These are phyloP conservation scores for Cornus florida DNA, from an alignment of 148 eudicot species.

Conservation along the genomic window DNA sequence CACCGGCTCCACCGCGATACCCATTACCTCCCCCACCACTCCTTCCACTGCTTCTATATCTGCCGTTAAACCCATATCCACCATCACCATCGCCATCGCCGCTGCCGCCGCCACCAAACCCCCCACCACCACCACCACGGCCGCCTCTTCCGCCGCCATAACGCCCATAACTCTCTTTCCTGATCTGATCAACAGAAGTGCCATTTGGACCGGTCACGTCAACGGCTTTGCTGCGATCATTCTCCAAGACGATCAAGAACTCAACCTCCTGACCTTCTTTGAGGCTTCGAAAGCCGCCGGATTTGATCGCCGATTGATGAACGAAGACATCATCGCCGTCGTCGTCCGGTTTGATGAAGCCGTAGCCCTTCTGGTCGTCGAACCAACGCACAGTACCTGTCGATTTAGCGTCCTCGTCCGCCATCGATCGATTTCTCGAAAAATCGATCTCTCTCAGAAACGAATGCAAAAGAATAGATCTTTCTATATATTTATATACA, in stretches of 20 bases:
- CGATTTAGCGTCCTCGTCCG: constrained; percentile 21
- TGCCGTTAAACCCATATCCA: constrained; percentile 19
- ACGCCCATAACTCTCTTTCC: constrained; percentile 11
- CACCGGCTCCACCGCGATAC: constrained; percentile 18
- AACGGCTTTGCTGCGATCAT: constrained; percentile 44
- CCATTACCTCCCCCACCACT: constrained; percentile 3
- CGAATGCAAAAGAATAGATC: background rate
- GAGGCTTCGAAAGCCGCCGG: constrained; percentile 61
- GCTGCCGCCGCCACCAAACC: constrained; percentile 10
- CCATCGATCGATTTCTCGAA: constrained; percentile 23
- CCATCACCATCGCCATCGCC: constrained; percentile 20
- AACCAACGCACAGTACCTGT: constrained; percentile 50
- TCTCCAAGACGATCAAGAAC: constrained; percentile 38
- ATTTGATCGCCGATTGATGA: constrained; percentile 55
- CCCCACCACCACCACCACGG: constrained; percentile 17
- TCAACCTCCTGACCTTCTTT: constrained; percentile 49
- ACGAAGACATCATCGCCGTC: constrained; percentile 71
- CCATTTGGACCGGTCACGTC: constrained; percentile 60
- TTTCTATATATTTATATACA: background rate
- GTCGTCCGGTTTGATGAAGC: constrained; percentile 67
- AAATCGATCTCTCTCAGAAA: background rate
- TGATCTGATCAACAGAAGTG: constrained; percentile 13
- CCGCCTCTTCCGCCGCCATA: constrained; percentile 26
- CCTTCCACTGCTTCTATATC: constrained; percentile 1
- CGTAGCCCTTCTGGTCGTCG: constrained; percentile 61